Evolutionary conservation across 2,329 filamentous ascomycete genomes (phyloP), one percentile per base, ranked within the genome.

Genomic region (Neonectria punicea): DNA sequence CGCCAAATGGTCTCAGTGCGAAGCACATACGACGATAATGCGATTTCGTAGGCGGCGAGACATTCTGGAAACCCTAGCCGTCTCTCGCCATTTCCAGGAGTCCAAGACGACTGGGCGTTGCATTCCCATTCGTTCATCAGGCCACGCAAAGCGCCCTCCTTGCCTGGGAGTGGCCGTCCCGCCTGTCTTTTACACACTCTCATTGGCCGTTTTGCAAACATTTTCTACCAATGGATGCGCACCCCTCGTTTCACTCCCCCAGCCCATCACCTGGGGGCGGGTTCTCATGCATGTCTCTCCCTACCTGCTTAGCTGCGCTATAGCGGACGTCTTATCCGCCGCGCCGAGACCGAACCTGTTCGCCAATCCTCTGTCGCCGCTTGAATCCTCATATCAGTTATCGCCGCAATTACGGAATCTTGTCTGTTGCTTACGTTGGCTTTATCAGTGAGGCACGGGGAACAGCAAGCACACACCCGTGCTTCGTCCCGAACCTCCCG

Each of bases 171-270:
- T 72, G 64, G 63, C 66, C 65, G 53, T 65, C 59, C 25, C 18
- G 39, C 49, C 58, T 46, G 39, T 51, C 63, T 58, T 67, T 61
- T 32, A 22, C 32, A 50, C 5, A 6, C 61, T 69, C 30, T 62
- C 59, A 73, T 73, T 73, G 72, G 72, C n/a, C 30, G 47, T 56
- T 36, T 47, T 39, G 55, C 50, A 54, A 50, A 14, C 49, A 63
- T 36, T 74, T 73, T 73, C 72, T 73, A 43, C 72, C 72, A 74
- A 74, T 74, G 58, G 68, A 47, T 34, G 18, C 36, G 39, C 60
- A 68, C 50, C 46, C 56, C 18, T 69, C 36, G 71, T 73, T 72
- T 73, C 68, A 73, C 66, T 68, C 69, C 57, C 67, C 65, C 65
- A 50, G 44, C 61, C 63, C 58, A 70, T 63, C 61, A 56, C 56